A percentile compares a stretch with the other conserved stretches of the same genome.
Evolutionary conservation across 441 rosid species (phyloP).

Genomic region (Adansonia gregorii): DNA sequence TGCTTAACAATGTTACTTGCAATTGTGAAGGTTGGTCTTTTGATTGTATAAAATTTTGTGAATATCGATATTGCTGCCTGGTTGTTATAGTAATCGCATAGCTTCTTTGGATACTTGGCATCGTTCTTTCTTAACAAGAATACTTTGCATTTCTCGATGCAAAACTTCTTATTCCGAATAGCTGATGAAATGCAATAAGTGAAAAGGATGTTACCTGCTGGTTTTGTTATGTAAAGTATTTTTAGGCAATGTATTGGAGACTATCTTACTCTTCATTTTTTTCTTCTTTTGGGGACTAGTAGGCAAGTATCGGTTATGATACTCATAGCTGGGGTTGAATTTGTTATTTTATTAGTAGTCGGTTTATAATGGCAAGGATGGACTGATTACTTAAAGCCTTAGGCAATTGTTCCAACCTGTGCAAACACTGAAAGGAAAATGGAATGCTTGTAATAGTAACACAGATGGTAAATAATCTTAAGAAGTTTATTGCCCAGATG

Average conservation of each 20-base stretch:
- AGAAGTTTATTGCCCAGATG: background rate
- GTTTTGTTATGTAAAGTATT: slow-evolving; percentile 1
- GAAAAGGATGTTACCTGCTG: background rate
- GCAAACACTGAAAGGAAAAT: background rate
- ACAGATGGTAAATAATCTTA: background rate
- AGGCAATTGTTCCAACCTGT: background rate
- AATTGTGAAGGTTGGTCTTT: slow-evolving; percentile 68
- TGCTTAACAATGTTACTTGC: slow-evolving; percentile 93
- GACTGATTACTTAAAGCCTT: background rate
- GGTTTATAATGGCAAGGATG: background rate
- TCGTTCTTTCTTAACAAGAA: slow-evolving; percentile 8
- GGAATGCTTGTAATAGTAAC: background rate
- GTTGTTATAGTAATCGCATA: background rate
- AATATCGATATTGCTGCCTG: slow-evolving; percentile 23
- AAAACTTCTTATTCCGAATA: background rate
- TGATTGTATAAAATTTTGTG: background rate
- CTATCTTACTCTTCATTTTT: background rate
- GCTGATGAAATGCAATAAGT: background rate
- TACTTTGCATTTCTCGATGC: slow-evolving; percentile 16
- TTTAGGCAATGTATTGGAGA: slow-evolving; percentile 7
- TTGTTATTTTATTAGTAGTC: background rate
- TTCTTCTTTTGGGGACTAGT: background rate
- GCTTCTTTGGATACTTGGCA: background rate
- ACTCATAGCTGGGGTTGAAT: background rate
- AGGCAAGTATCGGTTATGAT: background rate